phyloP scores from a whole-genome alignment of 805 yeast genomes.

The Kluyveromyces dobzhanskii region DNA sequence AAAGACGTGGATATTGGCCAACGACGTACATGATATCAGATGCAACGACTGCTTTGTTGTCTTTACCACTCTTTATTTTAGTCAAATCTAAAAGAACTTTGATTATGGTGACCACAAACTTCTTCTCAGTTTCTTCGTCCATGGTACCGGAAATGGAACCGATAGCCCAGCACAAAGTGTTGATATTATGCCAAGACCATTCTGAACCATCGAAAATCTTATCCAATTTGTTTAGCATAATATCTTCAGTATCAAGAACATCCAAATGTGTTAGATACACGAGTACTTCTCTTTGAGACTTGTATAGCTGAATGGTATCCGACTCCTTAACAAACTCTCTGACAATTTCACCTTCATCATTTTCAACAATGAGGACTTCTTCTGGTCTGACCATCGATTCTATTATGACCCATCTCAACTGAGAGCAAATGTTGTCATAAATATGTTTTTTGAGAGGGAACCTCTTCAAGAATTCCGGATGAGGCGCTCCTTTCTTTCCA shows the following conservation, averaged over 20 bases:
- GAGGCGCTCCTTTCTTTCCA: conserved; percentile 71
- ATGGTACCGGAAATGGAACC: conserved; percentile 98
- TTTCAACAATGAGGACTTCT: conserved; percentile 93
- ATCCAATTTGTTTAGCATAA: conserved; percentile 86
- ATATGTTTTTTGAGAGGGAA: conserved; percentile 80
- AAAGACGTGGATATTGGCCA: conserved; percentile 96
- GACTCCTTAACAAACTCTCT: conserved; percentile 95
- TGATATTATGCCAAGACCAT: conserved; percentile 99
- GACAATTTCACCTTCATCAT: conserved; percentile 98
- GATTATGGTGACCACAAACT: conserved; percentile 86
- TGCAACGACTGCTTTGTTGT: conserved; percentile 97
- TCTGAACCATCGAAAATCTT: conserved; percentile 92
- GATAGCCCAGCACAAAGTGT: conserved; percentile 98
- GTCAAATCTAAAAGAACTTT: conserved; percentile 87
- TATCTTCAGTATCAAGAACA: conserved; percentile 86
- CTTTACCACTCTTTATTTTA: conserved; percentile 94
- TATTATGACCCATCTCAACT: conserved; percentile 84
- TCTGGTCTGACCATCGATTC: conserved; percentile 98
- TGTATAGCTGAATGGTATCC: conserved; percentile 92
- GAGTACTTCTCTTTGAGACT: conserved; percentile 89
- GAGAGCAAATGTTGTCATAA: conserved; percentile 70
- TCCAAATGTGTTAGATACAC: conserved; percentile 94
- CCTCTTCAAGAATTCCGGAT: conserved; percentile 68
- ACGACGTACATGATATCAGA: conserved; percentile 99
- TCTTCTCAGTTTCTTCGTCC: conserved; percentile 96